Evolutionary conservation across 345 rosid species (phyloP).

Genomic region (Corchorus olitorius): DNA sequence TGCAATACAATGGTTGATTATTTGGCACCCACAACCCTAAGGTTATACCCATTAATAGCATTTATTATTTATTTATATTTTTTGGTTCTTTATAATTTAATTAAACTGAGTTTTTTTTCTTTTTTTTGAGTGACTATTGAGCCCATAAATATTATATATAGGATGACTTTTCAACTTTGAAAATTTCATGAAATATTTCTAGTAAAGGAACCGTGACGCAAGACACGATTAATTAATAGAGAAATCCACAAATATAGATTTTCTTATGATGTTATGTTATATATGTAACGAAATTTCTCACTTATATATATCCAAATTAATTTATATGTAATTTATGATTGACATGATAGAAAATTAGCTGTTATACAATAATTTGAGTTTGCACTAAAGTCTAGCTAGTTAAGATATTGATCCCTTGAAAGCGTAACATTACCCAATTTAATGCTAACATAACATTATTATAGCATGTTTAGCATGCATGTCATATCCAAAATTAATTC

Average conservation of each 20-base stretch:
- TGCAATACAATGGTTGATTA: background rate
- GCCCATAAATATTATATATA: background rate
- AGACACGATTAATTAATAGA: background rate
- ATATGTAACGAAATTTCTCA: background rate
- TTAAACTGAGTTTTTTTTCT: background rate
- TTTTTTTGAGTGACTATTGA: background rate
- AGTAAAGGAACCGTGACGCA: background rate
- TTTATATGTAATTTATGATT: background rate
- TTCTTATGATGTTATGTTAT: background rate
- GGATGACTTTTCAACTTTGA: background rate
- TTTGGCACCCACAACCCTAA: background rate
- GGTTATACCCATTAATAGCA: background rate
- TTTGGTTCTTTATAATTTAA: background rate
- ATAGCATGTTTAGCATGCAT: too few relatives aligned
- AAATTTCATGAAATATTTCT: background rate
- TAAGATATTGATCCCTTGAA: too few relatives aligned
- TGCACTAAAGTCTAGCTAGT: too few relatives aligned
- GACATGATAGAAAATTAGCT: background rate
- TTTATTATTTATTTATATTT: background rate
- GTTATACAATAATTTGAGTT: too few relatives aligned
- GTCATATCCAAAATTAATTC: too few relatives aligned
- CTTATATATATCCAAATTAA: too few relatives aligned
- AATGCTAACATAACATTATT: too few relatives aligned
- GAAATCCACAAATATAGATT: background rate
- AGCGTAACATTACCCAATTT: too few relatives aligned